A percentile compares a stretch with the other conserved stretches of the same genome.
Conservation (phyloP, 768 basidiomycete species). For the Cystobasidium onofrii region DNA sequence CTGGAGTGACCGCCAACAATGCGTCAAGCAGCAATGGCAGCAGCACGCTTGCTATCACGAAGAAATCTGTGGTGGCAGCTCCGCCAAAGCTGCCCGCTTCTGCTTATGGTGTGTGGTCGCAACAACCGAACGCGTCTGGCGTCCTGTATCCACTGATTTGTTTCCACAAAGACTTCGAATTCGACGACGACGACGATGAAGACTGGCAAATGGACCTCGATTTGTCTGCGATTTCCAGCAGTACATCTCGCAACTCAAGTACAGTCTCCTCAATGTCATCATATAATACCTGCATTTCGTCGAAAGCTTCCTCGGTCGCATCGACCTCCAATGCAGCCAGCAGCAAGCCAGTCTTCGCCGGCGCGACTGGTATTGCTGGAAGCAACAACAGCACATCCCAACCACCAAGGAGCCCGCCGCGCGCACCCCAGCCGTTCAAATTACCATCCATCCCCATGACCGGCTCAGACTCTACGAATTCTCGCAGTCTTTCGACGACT, state of each 20-base stretch:
- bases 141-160: no score
- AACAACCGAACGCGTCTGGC: background rate
- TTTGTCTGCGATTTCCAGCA: background rate
- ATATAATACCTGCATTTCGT: background rate
- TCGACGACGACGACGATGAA: slow-evolving; percentile 23
- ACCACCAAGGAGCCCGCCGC: background rate
- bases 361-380: slow-evolving; percentile 9
- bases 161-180: slow-evolving; percentile 12
- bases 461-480: background rate
- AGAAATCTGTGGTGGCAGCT: background rate
- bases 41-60: background rate
- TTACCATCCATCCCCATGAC: background rate
- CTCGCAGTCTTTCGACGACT: background rate
- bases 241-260: background rate
- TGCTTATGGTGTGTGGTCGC: slow-evolving; percentile 15
- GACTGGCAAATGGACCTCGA: slow-evolving; percentile 12
- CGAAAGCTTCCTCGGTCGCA: background rate
- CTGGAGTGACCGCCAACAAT: background rate
- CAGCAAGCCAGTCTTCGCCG: background rate
- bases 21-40: background rate
- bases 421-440: background rate
- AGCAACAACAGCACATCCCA: background rate
- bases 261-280: background rate
- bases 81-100: slow-evolving; percentile 8
- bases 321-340: background rate